phyloP scores from a whole-genome alignment of 1,284 basidiomycete species.

The Tremellales sp. region DNA sequence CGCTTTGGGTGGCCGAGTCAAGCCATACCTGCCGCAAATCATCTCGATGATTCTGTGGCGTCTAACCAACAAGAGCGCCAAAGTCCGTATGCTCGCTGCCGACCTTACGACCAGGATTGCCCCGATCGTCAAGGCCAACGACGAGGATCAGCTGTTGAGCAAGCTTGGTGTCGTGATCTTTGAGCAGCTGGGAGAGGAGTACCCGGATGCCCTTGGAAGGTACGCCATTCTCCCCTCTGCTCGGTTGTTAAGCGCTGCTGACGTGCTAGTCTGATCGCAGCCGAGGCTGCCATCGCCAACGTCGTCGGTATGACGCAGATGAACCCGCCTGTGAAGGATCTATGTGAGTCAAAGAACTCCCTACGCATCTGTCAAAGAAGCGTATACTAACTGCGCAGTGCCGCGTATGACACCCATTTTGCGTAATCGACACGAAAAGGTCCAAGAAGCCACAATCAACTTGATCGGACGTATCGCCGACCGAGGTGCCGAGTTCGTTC shows the following conservation, averaged over 20 bases:
- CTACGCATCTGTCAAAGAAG: background rate
- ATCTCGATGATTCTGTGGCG: constrained; percentile 99
- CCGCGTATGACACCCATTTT: constrained; percentile 99
- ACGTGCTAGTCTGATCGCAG: constrained; percentile 83
- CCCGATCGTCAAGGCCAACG: constrained; percentile 97
- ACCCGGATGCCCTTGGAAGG: constrained; percentile 90
- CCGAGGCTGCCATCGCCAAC: constrained; percentile 96
- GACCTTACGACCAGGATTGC: constrained; percentile 92
- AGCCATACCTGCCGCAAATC: constrained; percentile 97
- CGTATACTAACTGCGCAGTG: constrained; percentile 54
- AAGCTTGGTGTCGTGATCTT: constrained; percentile 96
- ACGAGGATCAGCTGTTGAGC: constrained; percentile 90
- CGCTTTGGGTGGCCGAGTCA: constrained; percentile 91
- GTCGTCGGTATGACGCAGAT: constrained; percentile 99
- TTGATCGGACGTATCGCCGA: constrained; percentile 98
- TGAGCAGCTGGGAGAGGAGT: constrained; percentile 98
- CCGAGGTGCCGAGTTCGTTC: constrained; percentile 97
- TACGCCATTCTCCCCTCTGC: constrained; percentile 25
- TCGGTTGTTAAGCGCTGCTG: background rate
- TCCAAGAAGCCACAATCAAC: constrained; percentile 99
- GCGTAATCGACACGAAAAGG: constrained; percentile 97
- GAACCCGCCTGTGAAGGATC: constrained; percentile 99
- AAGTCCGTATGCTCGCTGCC: constrained; percentile 97
- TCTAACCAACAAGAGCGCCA: constrained; percentile 97
- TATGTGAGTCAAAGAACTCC: constrained; percentile 59